A percentile compares a stretch with the other conserved stretches of the same genome.
These are phyloP conservation scores for Auxenochlorella pyrenoidosa DNA, from an alignment of 139 green algal genomes.

Conservation along the genomic window DNA sequence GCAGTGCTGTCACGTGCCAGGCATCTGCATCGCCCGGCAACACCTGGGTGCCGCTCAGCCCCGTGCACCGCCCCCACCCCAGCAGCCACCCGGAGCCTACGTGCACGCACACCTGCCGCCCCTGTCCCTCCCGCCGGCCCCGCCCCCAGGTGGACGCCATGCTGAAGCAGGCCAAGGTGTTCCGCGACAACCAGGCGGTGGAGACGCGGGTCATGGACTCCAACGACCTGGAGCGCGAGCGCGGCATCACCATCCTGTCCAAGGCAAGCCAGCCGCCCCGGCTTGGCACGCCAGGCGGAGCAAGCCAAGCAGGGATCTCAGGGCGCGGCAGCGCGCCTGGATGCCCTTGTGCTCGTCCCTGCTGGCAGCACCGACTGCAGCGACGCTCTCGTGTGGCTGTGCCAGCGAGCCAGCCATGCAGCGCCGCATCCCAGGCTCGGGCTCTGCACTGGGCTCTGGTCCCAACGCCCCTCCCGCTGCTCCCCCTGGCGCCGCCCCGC, in stretches of 20 bases:
- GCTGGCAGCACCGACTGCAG: too few species aligned
- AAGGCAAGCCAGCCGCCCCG: conserved; percentile 59
- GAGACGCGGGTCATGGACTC: conserved; percentile 92
- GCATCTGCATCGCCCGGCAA: too few species aligned
- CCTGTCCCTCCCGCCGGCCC: too few species aligned
- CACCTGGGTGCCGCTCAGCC: too few species aligned
- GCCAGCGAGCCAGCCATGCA: too few species aligned
- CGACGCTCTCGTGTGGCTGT: too few species aligned
- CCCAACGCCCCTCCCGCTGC: too few species aligned
- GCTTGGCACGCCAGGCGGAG: neutral
- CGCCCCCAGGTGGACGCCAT: conserved; percentile 81
- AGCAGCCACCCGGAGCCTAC: neutral
- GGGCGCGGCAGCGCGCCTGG: neutral
- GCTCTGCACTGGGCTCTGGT: too few species aligned
- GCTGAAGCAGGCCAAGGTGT: conserved; percentile 93
- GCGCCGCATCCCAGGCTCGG: too few species aligned
- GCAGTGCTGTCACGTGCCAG: too few species aligned
- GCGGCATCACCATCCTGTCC: conserved; percentile 99
- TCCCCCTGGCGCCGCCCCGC: neutral
- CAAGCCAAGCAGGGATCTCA: neutral
- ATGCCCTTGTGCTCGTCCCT: too few species aligned
- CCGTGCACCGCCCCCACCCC: too few species aligned
- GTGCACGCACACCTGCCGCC: neutral
- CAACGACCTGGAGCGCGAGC: conserved; percentile 97
- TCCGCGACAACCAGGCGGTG: conserved; percentile 82